These are phyloP conservation scores for Rhizopus stolonifer DNA, from an alignment of 371 early-diverging fungal species.

Conservation along the genomic window DNA sequence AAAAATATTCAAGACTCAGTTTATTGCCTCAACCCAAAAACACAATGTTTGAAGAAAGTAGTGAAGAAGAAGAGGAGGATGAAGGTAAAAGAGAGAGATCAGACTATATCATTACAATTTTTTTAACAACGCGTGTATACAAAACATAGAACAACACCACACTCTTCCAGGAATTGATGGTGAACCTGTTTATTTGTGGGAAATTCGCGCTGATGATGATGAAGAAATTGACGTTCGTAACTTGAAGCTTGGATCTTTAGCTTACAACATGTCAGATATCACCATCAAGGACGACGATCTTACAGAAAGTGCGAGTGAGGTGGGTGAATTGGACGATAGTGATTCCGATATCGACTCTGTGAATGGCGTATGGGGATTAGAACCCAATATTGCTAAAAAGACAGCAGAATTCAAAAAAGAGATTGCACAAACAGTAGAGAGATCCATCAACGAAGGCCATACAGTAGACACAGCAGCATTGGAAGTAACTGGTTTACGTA, in stretches of 20 bases:
- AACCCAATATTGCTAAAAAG: constrained; percentile 33
- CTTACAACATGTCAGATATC: constrained; percentile 45
- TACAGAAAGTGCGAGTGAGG: constrained; percentile 57
- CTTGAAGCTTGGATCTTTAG: constrained; percentile 45
- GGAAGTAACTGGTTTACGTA: constrained; percentile 89
- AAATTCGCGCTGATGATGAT: constrained; percentile 36
- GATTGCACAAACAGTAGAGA: constrained; percentile 73
- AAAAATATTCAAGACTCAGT: constrained; percentile 70
- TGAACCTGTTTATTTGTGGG: constrained; percentile 52
- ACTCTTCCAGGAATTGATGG: constrained; percentile 35
- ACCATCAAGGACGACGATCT: constrained; percentile 36
- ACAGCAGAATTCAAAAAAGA: constrained; percentile 77
- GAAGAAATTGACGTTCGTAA: constrained; percentile 51
- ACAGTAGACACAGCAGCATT: constrained; percentile 74
- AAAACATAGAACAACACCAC: constrained; percentile 22
- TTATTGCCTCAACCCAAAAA: constrained; percentile 46
- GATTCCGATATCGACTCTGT: constrained; percentile 45
- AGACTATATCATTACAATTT: not conserved
- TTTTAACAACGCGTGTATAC: not conserved
- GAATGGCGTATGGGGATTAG: constrained; percentile 35
- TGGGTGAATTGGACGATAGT: constrained; percentile 53
- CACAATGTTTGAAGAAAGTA: constrained; percentile 43
- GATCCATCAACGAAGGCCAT: constrained; percentile 80
- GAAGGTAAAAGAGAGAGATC: constrained; percentile 23
- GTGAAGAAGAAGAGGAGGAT: constrained; percentile 50